These are phyloP conservation scores for Euphrasia confusa DNA, from an alignment of 257 asterid species.

Conservation along the genomic window DNA sequence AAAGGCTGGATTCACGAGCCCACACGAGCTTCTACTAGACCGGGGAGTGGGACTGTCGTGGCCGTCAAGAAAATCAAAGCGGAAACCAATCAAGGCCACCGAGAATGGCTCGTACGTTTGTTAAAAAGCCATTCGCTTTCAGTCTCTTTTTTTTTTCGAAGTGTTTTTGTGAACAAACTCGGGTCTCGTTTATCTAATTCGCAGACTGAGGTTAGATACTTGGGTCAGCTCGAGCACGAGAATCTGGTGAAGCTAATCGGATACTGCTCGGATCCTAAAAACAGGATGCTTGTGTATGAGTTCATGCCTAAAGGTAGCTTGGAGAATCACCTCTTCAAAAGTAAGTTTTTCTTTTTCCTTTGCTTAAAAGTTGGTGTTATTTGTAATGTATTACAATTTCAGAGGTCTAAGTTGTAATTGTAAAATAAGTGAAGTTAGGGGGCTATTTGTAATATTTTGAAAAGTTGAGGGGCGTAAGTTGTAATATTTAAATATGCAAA, in stretches of 20 bases:
- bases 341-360: constrained; percentile 27
- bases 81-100: constrained; percentile 67
- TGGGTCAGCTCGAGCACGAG: constrained; percentile 56
- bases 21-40: constrained; percentile 44
- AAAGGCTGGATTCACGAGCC: constrained; percentile 71
- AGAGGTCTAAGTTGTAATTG: no score
- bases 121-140: no score
- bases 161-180: no score
- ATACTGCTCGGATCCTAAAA: constrained; percentile 59
- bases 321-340: constrained; percentile 69
- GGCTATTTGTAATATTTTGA: no score
- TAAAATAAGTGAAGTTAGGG: no score
- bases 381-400: no score
- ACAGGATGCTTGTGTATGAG: constrained; percentile 60
- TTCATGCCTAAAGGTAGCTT: constrained; percentile 72
- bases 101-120: constrained; percentile 72
- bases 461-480: no score
- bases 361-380: no score
- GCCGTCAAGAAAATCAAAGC: constrained; percentile 65
- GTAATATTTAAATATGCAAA: no score
- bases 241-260: constrained; percentile 73
- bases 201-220: constrained; percentile 64
- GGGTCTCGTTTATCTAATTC: not conserved
- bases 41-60: constrained; percentile 62
- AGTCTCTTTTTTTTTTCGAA: no score